These are phyloP conservation scores for Dovyalis caffra DNA, from an alignment of 345 rosid genomes.

Conservation along the genomic window DNA sequence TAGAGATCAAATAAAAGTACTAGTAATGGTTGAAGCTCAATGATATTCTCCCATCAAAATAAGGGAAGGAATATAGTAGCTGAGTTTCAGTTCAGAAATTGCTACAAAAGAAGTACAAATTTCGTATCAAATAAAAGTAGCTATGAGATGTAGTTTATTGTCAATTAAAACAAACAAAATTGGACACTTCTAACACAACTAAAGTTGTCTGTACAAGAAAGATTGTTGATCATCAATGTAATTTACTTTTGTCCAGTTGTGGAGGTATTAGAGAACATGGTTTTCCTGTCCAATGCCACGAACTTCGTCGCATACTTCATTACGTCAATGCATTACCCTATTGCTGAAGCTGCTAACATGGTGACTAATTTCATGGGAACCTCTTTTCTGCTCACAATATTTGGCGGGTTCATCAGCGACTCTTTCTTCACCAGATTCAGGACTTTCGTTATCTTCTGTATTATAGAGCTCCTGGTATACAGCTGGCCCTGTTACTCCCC, in stretches of 20 bases:
- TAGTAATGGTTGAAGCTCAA: too few species aligned
- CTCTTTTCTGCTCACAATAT: conserved; percentile 56
- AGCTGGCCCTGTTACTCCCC: not conserved
- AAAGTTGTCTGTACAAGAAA: not conserved
- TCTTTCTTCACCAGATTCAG: conserved; percentile 51
- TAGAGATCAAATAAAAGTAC: too few species aligned
- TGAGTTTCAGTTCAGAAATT: too few species aligned
- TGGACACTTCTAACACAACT: not conserved
- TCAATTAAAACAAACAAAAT: not conserved
- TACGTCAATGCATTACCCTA: conserved; percentile 45
- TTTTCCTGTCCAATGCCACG: conserved; percentile 46
- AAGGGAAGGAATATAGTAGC: too few species aligned
- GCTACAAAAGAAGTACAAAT: too few species aligned
- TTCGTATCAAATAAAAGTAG: too few species aligned
- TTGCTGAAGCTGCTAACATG: conserved; percentile 55
- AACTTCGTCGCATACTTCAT: conserved; percentile 51
- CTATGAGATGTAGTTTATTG: too few species aligned
- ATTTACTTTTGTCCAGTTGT: conserved; percentile 37
- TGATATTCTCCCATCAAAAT: too few species aligned
- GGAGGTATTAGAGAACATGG: conserved; percentile 67
- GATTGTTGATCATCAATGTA: not conserved
- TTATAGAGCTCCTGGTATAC: conserved; percentile 46
- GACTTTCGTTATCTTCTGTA: conserved; percentile 40
- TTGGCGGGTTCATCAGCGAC: conserved; percentile 60
- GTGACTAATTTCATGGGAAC: conserved; percentile 69